A percentile compares a stretch with the other conserved stretches of the same genome.
Evolutionary conservation across 148 eudicot genomes (phyloP).

Genomic region (Beta vulgaris): DNA sequence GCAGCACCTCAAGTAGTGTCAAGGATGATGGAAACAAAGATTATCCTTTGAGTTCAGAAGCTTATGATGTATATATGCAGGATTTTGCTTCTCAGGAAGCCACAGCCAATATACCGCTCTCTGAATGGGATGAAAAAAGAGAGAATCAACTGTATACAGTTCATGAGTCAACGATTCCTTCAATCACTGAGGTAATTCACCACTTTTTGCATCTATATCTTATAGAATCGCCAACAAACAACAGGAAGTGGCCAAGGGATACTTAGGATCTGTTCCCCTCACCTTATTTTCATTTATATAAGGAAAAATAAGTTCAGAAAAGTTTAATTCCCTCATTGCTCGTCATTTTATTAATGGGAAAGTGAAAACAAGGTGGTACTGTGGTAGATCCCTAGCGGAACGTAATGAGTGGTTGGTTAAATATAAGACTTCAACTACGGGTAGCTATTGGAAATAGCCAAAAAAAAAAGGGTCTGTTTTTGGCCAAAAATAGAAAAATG

Average conservation of each 20-base stretch:
- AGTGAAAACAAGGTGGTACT: background rate
- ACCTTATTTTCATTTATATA: too few relatives aligned
- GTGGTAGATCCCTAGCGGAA: background rate
- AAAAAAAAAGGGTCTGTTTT: too few relatives aligned
- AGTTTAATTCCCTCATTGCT: too few relatives aligned
- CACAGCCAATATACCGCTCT: conserved; percentile 8
- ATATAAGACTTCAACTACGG: too few relatives aligned
- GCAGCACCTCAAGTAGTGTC: conserved; percentile 1
- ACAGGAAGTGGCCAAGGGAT: background rate
- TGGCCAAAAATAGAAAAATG: too few relatives aligned
- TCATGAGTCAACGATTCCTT: conserved; percentile 41
- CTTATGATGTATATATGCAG: conserved; percentile 6
- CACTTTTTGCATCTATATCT: background rate
- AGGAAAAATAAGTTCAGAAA: too few relatives aligned
- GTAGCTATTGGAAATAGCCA: too few relatives aligned
- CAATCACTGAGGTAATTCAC: conserved; percentile 36
- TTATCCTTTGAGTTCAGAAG: conserved; percentile 24
- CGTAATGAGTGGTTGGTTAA: background rate
- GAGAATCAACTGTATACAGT: conserved; percentile 38
- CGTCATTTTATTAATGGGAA: background rate
- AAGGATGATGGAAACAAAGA: conserved; percentile 17
- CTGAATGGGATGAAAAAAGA: conserved; percentile 18
- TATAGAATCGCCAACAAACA: background rate
- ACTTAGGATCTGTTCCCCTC: too few relatives aligned
- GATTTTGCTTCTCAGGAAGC: conserved; percentile 19